phyloP scores from a whole-genome alignment of 164 flowering plant species.

The Saururus chinensis region DNA sequence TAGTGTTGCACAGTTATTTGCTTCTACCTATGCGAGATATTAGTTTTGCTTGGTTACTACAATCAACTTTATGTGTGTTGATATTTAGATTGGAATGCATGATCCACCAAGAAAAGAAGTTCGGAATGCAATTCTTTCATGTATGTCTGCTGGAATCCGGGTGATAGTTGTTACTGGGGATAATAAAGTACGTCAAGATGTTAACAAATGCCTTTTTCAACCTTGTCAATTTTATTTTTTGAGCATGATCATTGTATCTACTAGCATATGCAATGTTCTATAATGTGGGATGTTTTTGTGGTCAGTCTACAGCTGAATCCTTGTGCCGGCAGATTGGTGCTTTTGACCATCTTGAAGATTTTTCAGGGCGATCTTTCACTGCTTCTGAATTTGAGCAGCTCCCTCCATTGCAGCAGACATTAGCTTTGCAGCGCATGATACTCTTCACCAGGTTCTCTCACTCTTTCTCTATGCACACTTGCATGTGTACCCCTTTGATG shows the following conservation, averaged over 20 bases:
- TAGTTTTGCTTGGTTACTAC: no score
- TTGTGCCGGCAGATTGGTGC: conserved; percentile 83
- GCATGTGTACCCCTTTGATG: no score
- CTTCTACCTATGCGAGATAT: neutral
- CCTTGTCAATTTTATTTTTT: neutral
- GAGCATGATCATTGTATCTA: no score
- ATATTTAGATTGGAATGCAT: conserved; percentile 87
- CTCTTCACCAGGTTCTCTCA: conserved; percentile 69
- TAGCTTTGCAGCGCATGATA: conserved; percentile 87
- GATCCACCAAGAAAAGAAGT: conserved; percentile 99
- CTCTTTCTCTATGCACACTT: neutral
- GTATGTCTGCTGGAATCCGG: conserved; percentile 97
- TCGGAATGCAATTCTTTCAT: conserved; percentile 77
- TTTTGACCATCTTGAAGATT: conserved; percentile 75
- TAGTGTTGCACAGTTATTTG: no score
- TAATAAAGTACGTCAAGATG: conserved; percentile 61
- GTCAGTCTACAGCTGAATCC: conserved; percentile 92
- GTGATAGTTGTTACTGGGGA: conserved; percentile 98
- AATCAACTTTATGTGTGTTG: neutral
- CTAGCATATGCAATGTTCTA: neutral
- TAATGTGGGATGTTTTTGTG: conserved; percentile 5
- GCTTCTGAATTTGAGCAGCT: conserved; percentile 97
- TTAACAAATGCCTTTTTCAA: neutral
- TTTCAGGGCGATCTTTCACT: conserved; percentile 73
- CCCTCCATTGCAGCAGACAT: conserved; percentile 66